Evolutionary conservation across 257 asterid species (phyloP), one percentile per base, ranked within the genome.

Genomic region (Solanum sitiens): DNA sequence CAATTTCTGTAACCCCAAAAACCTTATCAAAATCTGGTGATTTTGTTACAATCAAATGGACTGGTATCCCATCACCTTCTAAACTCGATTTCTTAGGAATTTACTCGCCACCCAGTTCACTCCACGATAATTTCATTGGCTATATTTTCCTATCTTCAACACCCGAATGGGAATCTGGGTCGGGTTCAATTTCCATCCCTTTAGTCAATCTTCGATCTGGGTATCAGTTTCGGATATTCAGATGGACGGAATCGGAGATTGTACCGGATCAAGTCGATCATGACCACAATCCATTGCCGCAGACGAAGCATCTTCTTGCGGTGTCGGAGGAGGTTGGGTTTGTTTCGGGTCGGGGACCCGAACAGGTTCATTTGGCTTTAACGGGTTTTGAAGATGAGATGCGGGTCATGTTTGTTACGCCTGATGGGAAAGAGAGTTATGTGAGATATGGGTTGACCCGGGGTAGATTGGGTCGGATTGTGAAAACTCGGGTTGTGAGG

Each of bases 351-450:
- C 94, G 92, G 32, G 98, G 96, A 1, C 98, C 99, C 32, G 99
- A 95, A 59, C 99, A 97, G 94, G 94, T 94, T 25, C 99, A 93
- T 76, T 77, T 97, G 92, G 95, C 98, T 15, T 90, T 95, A 77
- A 95, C 98, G 89, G 98, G 94, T 70, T 72, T 53, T 90, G 93
- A 76, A 27, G 98, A 94, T 87, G 98, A 95, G 94, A 97, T 97
- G 98, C 94, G 99, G 92, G 98, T 95, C 71, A 93, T 97, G 98
- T 97, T 95, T 88, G 98, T 97, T 84, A 97, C 96, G n/a, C 91
- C 77, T 10, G 98, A 95, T 85, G 98, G 98, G 87, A 87, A 86
- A 70, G 94, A 93, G 87, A 95, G 90, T 27, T 91, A 89, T 20
- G 98, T 95, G 87, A 95, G 72, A 50, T 95, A 97, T 56, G 98